Conservation (phyloP, 1,139 yeast species). For the Kodamaea alishanica region DNA sequence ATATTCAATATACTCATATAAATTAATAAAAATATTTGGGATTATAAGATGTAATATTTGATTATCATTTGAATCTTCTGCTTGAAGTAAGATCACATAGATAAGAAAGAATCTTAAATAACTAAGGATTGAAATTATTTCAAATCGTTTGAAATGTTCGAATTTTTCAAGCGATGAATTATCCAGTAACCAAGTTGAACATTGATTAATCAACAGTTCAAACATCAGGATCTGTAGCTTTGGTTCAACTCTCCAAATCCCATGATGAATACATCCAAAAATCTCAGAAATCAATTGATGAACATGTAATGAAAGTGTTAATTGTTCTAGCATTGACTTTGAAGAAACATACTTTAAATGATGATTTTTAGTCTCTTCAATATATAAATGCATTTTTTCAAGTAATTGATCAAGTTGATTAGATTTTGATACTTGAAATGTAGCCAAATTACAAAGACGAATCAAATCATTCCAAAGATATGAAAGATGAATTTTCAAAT, state of each 20-base stretch:
- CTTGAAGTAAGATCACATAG: slow-evolving; percentile 33
- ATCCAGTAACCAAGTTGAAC: slow-evolving; percentile 23
- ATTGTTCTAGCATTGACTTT: background rate
- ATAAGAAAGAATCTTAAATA: slow-evolving; percentile 31
- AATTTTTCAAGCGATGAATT: slow-evolving; percentile 2
- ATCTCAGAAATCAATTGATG: slow-evolving; percentile 30
- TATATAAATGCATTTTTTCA: slow-evolving; percentile 18
- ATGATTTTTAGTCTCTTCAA: slow-evolving; percentile 27
- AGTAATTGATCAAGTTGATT: slow-evolving; percentile 22
- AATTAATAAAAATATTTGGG: slow-evolving; percentile 22
- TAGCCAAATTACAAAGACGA: slow-evolving; percentile 30
- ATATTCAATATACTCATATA: slow-evolving; percentile 16
- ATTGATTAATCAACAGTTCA: slow-evolving; percentile 22
- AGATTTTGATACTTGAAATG: slow-evolving; percentile 16
- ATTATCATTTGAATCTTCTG: slow-evolving; percentile 29
- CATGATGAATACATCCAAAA: slow-evolving; percentile 23
- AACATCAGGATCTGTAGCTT: slow-evolving; percentile 23
- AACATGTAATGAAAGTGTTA: slow-evolving; percentile 23
- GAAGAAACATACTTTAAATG: slow-evolving; percentile 22
- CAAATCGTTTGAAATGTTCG: slow-evolving; percentile 19
- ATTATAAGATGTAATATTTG: slow-evolving; percentile 18
- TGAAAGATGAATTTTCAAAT: slow-evolving; percentile 32
- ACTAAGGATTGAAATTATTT: slow-evolving; percentile 25
- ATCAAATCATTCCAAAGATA: slow-evolving; percentile 37
- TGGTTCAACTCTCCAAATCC: slow-evolving; percentile 22